Base-by-base conservation (phyloP, 371 early-diverging fungal species). In the Blyttiomyces sp. region DNA sequence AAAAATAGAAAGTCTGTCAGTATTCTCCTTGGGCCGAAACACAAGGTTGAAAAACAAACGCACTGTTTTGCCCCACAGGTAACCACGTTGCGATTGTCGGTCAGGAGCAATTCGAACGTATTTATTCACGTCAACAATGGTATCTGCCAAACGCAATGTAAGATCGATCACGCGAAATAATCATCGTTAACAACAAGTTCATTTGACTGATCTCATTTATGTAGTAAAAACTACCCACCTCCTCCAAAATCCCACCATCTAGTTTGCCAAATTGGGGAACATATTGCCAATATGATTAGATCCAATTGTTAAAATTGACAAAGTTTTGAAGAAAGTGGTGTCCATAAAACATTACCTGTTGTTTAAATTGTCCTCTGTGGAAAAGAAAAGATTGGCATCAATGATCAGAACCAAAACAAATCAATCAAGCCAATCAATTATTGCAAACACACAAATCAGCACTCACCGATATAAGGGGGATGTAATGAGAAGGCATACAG, bases 51-150 rank as follows among this genome's bases (percentile, higher is more conserved):
- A 64, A 54, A 39, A 23, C 32, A 36, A 58, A 0, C 42, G 17
- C 21, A 69, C 64, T 51, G 46, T 58, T 34, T 66, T 65, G 32
- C 86, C 85, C 95, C 95, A 96, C 45, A 95, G 74, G 67, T 80
- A 91, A 16, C 97, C 97, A n/a, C 74, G 60, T 57, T 90, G 86
- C 19, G 91, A 90, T 39, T 84, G 88, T 27, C 67, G 57, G 68
- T 91, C 93, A 11, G 85, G 81, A 1, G 98, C 93, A 54, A 98
- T 72, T 11, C 95, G 90, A 50, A 96, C 63, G 53, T 60, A 76
- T 30, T 55, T 43, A 63, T 80, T 75, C 19, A 78, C 66, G 30
- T 80, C 69, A 33, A 82, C 63, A 49, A 72, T 34, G 21, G 77
- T 43, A 54, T 75, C 76, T 74, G 43, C 17, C n/a, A 4, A 24